These are phyloP conservation scores for Inga laurina DNA, from an alignment of 306 rosid genomes.

Conservation along the genomic window DNA sequence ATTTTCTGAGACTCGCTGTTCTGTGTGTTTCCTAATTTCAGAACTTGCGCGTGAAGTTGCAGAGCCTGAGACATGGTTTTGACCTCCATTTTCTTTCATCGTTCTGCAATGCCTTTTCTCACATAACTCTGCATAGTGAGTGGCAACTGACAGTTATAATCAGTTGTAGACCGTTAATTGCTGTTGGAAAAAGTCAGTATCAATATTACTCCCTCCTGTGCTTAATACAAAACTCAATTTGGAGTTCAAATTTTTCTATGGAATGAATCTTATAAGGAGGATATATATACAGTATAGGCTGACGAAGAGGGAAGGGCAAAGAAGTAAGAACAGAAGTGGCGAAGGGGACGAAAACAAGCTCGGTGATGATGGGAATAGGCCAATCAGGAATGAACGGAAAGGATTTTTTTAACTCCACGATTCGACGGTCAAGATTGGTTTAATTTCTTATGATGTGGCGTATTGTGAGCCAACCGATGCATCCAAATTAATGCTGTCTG, in stretches of 20 bases:
- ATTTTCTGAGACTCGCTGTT: slow-evolving; percentile 1
- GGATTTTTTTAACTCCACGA: too few species aligned
- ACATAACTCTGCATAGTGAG: not conserved
- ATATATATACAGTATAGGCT: not conserved
- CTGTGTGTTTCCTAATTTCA: slow-evolving; percentile 39
- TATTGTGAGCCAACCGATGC: too few species aligned
- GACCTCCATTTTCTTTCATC: slow-evolving; percentile 43
- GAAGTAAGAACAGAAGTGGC: not conserved
- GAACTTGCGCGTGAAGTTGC: slow-evolving; percentile 54
- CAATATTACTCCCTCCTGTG: not conserved
- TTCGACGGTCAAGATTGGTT: not conserved
- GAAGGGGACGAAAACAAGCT: too few species aligned
- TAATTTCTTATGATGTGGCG: not conserved
- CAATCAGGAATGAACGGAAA: too few species aligned
- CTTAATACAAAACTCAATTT: too few species aligned
- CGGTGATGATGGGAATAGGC: too few species aligned
- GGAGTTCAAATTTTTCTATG: too few species aligned
- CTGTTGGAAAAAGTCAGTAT: not conserved
- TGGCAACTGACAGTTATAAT: not conserved
- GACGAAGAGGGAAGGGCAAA: not conserved
- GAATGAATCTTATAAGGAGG: too few species aligned
- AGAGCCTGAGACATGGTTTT: slow-evolving; percentile 52
- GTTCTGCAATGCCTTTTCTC: not conserved
- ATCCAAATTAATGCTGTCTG: too few species aligned
- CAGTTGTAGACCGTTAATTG: not conserved